These are phyloP conservation scores for Plectosphaerella cucumerina DNA, from an alignment of 2,329 filamentous ascomycete genomes.

Conservation along the genomic window DNA sequence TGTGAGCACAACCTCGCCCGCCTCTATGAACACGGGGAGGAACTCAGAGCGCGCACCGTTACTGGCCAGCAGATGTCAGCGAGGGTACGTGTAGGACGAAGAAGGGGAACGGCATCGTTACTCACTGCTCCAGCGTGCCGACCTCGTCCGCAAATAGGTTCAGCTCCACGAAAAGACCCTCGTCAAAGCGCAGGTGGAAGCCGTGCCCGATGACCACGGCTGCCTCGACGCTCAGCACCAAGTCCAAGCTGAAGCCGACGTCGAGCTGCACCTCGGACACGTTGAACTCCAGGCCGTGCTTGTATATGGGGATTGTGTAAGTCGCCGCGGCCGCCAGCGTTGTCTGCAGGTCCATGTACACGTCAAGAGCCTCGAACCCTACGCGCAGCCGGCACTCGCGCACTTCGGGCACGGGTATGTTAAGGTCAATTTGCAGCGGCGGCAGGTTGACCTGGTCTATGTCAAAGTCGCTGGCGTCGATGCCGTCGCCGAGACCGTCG, in stretches of 20 bases:
- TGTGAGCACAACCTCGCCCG: not conserved
- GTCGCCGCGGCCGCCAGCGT: slow-evolving; percentile 33
- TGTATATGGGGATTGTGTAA: slow-evolving; percentile 45
- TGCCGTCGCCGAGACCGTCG: slow-evolving; percentile 18
- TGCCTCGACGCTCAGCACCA: slow-evolving; percentile 43
- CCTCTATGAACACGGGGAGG: slow-evolving; percentile 46
- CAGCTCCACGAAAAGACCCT: slow-evolving; percentile 43
- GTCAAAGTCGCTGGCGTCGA: slow-evolving; percentile 24
- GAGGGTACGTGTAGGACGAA: slow-evolving; percentile 6
- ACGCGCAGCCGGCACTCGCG: slow-evolving; percentile 38
- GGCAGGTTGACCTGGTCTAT: slow-evolving; percentile 17
- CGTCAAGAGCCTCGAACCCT: slow-evolving; percentile 45
- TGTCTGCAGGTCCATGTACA: slow-evolving; percentile 45
- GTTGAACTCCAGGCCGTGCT: slow-evolving; percentile 35
- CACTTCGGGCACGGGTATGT: slow-evolving; percentile 38
- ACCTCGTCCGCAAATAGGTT: slow-evolving; percentile 45
- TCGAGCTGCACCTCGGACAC: slow-evolving; percentile 50
- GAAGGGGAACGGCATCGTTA: slow-evolving; percentile 1
- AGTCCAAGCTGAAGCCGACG: slow-evolving; percentile 42
- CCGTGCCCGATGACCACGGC: slow-evolving; percentile 48
- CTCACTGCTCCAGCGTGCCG: slow-evolving; percentile 45
- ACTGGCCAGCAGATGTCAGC: slow-evolving; percentile 21
- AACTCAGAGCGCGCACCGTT: slow-evolving; percentile 53
- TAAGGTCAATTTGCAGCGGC: slow-evolving; percentile 34
- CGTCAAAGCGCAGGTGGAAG: slow-evolving; percentile 50